Evolutionary conservation across 2,329 filamentous ascomycete species (phyloP).

Genomic region (Aureobasidium lini): DNA sequence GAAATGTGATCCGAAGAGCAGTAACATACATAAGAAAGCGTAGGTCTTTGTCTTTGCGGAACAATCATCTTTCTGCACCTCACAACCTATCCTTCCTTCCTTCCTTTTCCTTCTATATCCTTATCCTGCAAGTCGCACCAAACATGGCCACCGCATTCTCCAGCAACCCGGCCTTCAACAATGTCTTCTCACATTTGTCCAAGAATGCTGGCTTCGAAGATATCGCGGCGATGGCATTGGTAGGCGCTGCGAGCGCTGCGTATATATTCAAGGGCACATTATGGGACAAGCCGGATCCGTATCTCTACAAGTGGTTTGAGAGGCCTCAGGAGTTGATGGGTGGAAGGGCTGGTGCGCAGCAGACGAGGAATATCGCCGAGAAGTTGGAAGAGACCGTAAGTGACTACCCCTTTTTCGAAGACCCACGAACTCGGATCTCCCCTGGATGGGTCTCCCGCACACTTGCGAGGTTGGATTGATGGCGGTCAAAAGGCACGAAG

Average conservation of each 20-base stretch:
- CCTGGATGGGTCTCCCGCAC: no score
- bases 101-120: neutral
- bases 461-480: no score
- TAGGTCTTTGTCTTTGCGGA: neutral
- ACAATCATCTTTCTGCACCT: neutral
- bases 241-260: slow-evolving; percentile 15
- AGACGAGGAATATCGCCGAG: neutral
- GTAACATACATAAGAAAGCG: neutral
- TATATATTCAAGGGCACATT: neutral
- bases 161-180: neutral
- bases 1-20: neutral
- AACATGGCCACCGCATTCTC: neutral
- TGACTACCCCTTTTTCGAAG: no score
- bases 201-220: slow-evolving; percentile 14
- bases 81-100: neutral
- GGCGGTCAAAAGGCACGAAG: no score
- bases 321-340: neutral
- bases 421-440: no score
- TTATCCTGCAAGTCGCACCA: neutral
- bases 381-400: neutral
- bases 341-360: neutral
- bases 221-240: slow-evolving; percentile 15
- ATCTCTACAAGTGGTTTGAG: slow-evolving; percentile 4
- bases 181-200: neutral
- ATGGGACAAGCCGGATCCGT: slow-evolving; percentile 5